These are phyloP conservation scores for Ophiocordyceps polyrhachis-furcata DNA, from an alignment of 2,329 filamentous ascomycete genomes.

Conservation along the genomic window DNA sequence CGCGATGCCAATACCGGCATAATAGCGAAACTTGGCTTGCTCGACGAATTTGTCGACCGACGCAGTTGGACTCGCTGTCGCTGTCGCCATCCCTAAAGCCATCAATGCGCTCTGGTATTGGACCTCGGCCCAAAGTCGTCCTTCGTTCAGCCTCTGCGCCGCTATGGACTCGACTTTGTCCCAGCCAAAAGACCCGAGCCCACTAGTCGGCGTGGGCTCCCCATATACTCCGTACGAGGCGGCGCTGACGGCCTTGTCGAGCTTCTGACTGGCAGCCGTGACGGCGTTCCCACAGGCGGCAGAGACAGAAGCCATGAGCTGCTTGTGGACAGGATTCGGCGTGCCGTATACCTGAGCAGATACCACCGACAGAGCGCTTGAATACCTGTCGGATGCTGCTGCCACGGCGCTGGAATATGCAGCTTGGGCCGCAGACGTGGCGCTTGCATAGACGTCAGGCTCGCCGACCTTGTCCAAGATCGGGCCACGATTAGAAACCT, in stretches of 20 bases:
- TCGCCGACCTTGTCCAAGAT: conserved; percentile 27
- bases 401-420: conserved; percentile 48
- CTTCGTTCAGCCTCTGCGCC: conserved; percentile 48
- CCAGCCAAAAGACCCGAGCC: conserved; percentile 26
- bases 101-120: conserved; percentile 53
- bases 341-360: conserved; percentile 50
- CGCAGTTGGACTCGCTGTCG: conserved; percentile 21
- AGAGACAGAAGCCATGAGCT: conserved; percentile 50
- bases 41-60: conserved; percentile 38
- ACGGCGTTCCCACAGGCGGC: conserved; percentile 49
- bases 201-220: conserved; percentile 23
- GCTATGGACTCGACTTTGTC: conserved; percentile 42
- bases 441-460: conserved; percentile 15
- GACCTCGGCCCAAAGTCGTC: conserved; percentile 49
- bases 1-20: conserved; percentile 59
- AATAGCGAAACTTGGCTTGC: conserved; percentile 49
- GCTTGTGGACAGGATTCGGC: conserved; percentile 48
- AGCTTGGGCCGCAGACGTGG: conserved; percentile 27
- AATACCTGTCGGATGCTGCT: conserved; percentile 48
- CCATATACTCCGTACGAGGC: conserved; percentile 31
- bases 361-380: conserved; percentile 45
- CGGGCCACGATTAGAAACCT: conserved; percentile 25
- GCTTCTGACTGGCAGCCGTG: conserved; percentile 38
- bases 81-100: conserved; percentile 42
- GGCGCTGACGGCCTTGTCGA: conserved; percentile 35